Evolutionary conservation across 2,329 filamentous ascomycete species (phyloP), one percentile per base, ranked within the genome.

Genomic region (Penicillium concentricum): DNA sequence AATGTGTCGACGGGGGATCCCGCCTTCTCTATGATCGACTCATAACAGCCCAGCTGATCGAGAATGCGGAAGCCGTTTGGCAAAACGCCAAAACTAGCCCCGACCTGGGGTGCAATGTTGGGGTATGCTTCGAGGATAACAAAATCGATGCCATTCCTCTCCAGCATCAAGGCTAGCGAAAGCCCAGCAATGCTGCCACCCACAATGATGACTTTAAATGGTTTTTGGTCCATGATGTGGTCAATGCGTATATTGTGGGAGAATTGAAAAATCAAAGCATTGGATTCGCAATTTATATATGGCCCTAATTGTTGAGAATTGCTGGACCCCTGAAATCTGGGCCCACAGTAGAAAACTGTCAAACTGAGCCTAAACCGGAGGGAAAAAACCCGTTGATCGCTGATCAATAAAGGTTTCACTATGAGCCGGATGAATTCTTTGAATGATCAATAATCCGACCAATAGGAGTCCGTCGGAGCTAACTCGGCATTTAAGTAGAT

Each of bases 131-230:
- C 82, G 10, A 60, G 49, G 12, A 84, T 56, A 1, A 80, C 56
- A 59, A 77, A 83, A 52, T 82, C 76, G 51, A 84, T 76, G 34
- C 66, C 69, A 26, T 74, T 66, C 37, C 68, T 67, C 50, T 82
- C 74, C 3, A 84, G 73, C 61, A 76, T 73, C 37, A 76, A 72
- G 5, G 79, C 78, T 8, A 81, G 63, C 0, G 76, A 67, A 0
- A 82, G 67, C 5, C 81, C 82, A 1, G 76, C 70, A 20, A 83
- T 67, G 50, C 78, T 74, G 13, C 78, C 81, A 28, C 81, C 81
- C 0, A 69, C 76, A 44, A 83, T 81, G 50, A 82, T 64, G 22
- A 81, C 72, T 54, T 62, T 62, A 35, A 64, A 64, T 3, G 50
- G 34, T 5, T 54, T 56, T 24, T 37, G 7, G 3, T 48, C 24